Evolutionary conservation across 169 alveolate genomes (phyloP).

Genomic region (Cryptosporidium sp.): DNA sequence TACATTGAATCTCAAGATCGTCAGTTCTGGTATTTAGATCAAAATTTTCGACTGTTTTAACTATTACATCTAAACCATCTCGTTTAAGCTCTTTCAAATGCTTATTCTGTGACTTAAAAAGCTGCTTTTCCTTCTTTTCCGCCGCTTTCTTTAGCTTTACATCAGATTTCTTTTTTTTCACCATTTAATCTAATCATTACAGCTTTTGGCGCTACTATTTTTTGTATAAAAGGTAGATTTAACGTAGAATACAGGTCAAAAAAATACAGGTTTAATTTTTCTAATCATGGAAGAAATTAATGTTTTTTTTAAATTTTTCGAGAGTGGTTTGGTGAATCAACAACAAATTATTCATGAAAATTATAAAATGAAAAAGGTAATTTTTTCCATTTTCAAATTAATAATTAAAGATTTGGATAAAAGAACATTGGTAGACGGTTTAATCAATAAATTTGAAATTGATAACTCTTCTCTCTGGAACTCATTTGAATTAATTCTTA

Average conservation of each 20-base stretch:
- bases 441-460: slow-evolving; percentile 14
- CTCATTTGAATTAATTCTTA: slow-evolving; percentile 23
- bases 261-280: neutral
- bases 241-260: neutral
- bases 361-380: neutral
- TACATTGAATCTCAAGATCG: slow-evolving; percentile 38
- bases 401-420: slow-evolving; percentile 13
- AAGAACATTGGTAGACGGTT: neutral
- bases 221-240: slow-evolving; percentile 1
- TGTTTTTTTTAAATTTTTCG: slow-evolving; percentile 9
- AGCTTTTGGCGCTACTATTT: slow-evolving; percentile 3
- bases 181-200: neutral
- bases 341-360: neutral
- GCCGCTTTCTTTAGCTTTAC: neutral
- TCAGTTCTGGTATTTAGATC: neutral
- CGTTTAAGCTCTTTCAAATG: slow-evolving; percentile 41
- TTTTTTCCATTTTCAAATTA: slow-evolving; percentile 29
- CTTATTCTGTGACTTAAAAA: slow-evolving; percentile 12
- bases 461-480: slow-evolving; percentile 47
- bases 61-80: slow-evolving; percentile 56
- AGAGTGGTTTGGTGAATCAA: neutral
- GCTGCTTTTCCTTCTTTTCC: slow-evolving; percentile 52
- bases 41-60: slow-evolving; percentile 23
- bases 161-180: slow-evolving; percentile 33
- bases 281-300: slow-evolving; percentile 43